Evolutionary conservation across 768 basidiomycete species (phyloP), one percentile per base, ranked within the genome.

Genomic region (Mycena leptocephala): DNA sequence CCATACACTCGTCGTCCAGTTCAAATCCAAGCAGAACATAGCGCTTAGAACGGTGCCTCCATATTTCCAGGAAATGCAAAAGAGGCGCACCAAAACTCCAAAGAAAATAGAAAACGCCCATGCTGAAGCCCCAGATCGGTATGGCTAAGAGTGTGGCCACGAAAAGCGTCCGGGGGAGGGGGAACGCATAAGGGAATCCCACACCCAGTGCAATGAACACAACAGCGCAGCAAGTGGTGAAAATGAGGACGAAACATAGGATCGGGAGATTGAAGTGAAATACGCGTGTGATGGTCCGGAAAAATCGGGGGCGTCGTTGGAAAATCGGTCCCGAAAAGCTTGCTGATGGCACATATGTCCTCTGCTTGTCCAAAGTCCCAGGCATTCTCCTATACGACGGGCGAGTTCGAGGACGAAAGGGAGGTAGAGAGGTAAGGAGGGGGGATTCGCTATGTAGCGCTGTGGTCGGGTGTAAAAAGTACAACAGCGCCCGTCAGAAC

Each of bases 101-200:
- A n/a, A 41, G n/a, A 11, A 58, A 39, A 16, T 24, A 46, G 20
- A 71, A 24, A 5, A 24, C 24, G 8, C 32, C 24, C 70, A 71
- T 70, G 2, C 10, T 2, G 26, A 70, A 30, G 9, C 70, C 70
- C 70, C 70, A 71, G 13, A 71, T 33, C 28, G 70, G 30, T 3
- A 51, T 62, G 32, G 41, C 22, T 13, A 33, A 30, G 8, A 71
- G 28, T 3, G 39, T 39, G 10, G 26, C 13, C 4, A 69, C 67
- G 24, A 69, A 69, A 3, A 41, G 10, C 2, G 35, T 69, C 2
- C 67, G 67, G 3, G 9, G 20, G 3, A 9, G 10, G 1, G 67
- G 67, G 20, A 69, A 56, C 10, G 62, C 62, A 33, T 58, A 58
- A 2, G 56, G 56, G 30, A 58, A 58, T 58, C 56, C 56, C 6